These are phyloP conservation scores for Urochloa ruziziensis DNA, from an alignment of 176 grass and related monocot genomes.

Conservation along the genomic window DNA sequence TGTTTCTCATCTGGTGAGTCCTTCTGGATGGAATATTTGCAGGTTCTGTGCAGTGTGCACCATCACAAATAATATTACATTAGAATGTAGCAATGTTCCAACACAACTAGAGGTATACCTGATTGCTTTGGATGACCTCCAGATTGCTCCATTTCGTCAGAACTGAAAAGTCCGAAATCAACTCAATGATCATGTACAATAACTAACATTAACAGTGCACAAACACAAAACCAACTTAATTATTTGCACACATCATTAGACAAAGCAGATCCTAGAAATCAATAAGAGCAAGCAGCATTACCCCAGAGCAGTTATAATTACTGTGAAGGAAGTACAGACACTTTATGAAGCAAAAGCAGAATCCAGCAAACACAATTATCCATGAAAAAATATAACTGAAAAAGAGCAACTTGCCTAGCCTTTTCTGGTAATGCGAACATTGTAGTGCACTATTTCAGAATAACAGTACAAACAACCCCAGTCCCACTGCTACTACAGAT, in stretches of 20 bases:
- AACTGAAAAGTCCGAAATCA: not conserved
- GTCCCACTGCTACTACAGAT: not conserved
- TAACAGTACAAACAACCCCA: not conserved
- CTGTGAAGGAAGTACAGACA: not conserved
- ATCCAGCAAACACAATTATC: not conserved
- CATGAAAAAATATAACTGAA: no score
- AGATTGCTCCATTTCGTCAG: conserved; percentile 30
- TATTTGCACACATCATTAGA: not conserved
- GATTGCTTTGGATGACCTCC: conserved; percentile 7
- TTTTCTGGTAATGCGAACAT: not conserved
- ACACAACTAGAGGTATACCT: conserved; percentile 3
- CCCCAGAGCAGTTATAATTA: not conserved
- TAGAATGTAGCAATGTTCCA: not conserved
- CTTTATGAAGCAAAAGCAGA: not conserved
- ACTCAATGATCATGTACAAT: not conserved
- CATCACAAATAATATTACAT: not conserved
- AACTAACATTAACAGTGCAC: not conserved
- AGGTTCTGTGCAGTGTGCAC: conserved; percentile 23
- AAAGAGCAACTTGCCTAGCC: no score
- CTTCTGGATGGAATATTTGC: conserved; percentile 25
- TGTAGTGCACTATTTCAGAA: conserved; percentile 21
- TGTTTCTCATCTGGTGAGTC: conserved; percentile 6
- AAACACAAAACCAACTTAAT: no score
- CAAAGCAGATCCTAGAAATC: not conserved
- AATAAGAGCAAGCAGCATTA: not conserved